Evolutionary conservation across 2,329 filamentous ascomycete species (phyloP).

Genomic region (Huntiella moniliformis): DNA sequence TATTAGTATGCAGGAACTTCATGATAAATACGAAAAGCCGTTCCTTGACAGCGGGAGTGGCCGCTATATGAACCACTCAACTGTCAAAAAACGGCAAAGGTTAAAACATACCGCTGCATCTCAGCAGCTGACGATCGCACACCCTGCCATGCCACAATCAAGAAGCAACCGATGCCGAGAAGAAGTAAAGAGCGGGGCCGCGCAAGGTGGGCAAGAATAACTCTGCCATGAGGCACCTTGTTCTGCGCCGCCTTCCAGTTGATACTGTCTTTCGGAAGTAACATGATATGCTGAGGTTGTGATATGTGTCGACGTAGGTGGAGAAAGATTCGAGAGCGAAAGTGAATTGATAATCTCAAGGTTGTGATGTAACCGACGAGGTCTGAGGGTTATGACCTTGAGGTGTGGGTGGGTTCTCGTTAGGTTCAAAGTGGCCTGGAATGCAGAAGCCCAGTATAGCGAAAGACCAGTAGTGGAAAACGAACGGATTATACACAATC

Average conservation of each 20-base stretch:
- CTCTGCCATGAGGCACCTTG: slow-evolving; percentile 58
- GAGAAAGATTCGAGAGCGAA: neutral
- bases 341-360: neutral
- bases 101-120: slow-evolving; percentile 60
- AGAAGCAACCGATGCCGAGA: slow-evolving; percentile 47
- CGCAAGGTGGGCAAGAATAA: slow-evolving; percentile 50
- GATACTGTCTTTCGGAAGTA: slow-evolving; percentile 75
- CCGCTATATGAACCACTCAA: too few species aligned
- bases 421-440: neutral
- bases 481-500: too few species aligned
- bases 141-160: slow-evolving; percentile 76
- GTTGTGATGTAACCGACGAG: neutral
- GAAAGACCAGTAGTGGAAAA: too few species aligned
- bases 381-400: neutral
- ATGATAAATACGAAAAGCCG: neutral
- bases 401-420: neutral
- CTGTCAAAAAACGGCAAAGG: slow-evolving; percentile 13
- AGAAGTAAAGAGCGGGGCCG: slow-evolving; percentile 62
- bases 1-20: slow-evolving; percentile 1
- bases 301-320: neutral
- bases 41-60: neutral
- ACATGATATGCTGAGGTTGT: slow-evolving; percentile 34
- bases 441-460: too few species aligned
- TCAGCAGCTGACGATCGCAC: slow-evolving; percentile 64
- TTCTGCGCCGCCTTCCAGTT: slow-evolving; percentile 83